These are phyloP conservation scores for Termitomyces sp. DNA, from an alignment of 768 basidiomycete species.

Conservation along the genomic window DNA sequence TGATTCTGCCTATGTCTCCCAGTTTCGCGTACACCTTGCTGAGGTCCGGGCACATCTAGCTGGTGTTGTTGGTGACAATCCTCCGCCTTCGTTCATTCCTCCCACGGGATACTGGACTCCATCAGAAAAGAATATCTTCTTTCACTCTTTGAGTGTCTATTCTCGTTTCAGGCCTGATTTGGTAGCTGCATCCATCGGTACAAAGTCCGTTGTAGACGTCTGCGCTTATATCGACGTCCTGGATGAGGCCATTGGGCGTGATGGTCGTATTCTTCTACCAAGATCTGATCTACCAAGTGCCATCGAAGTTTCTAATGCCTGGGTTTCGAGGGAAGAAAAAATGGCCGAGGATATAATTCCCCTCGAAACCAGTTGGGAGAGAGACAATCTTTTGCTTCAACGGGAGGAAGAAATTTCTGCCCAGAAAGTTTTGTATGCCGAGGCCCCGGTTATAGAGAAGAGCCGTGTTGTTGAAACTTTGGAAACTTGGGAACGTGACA, in stretches of 20 bases:
- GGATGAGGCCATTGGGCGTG: conserved; percentile 26
- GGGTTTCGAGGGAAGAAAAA: conserved; percentile 43
- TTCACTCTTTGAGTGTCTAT: conserved; percentile 58
- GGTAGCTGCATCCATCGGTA: conserved; percentile 59
- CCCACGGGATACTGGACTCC: conserved; percentile 54
- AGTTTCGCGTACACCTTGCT: conserved; percentile 28
- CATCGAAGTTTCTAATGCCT: conserved; percentile 44
- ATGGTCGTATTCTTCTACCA: conserved; percentile 2
- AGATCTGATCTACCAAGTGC: conserved; percentile 29
- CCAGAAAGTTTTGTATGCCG: conserved; percentile 5
- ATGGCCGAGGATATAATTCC: conserved; percentile 25
- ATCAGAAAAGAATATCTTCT: conserved; percentile 66
- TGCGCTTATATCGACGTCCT: conserved; percentile 58
- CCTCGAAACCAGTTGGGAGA: conserved; percentile 24
- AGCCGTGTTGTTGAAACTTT: conserved; percentile 6
- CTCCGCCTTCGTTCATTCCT: conserved; percentile 28
- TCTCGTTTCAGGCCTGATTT: conserved; percentile 76
- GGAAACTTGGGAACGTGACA: conserved; percentile 16
- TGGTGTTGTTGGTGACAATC: conserved; percentile 21
- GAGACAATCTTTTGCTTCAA: conserved; percentile 11
- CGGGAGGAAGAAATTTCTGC: conserved; percentile 14
- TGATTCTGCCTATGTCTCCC: conserved; percentile 15
- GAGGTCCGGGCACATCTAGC: conserved; percentile 29
- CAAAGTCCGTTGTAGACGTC: conserved; percentile 64
- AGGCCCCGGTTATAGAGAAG: conserved; percentile 1